Conservation (phyloP, 352 stramenopile genomes). For the Phytophthora boehmeriae region DNA sequence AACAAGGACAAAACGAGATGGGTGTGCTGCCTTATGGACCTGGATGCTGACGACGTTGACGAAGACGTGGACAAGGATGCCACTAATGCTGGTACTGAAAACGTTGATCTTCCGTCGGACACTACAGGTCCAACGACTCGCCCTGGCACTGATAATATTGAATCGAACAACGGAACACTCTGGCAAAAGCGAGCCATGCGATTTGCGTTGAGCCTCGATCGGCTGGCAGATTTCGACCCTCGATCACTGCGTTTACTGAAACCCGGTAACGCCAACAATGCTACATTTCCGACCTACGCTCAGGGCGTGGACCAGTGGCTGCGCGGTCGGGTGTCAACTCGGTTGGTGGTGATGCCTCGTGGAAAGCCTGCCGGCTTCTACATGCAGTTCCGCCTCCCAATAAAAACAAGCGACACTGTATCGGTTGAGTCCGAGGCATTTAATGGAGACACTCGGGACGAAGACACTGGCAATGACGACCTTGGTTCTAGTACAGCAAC, state of each 20-base stretch:
- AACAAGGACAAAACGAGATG: conserved; percentile 6
- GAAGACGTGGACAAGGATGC: conserved; percentile 32
- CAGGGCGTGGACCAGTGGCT: conserved; percentile 39
- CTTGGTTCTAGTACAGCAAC: background rate
- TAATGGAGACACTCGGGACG: conserved; percentile 12
- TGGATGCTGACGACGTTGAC: conserved; percentile 63
- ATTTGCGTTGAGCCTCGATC: conserved; percentile 22
- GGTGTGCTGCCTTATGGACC: conserved; percentile 47
- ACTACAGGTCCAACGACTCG: conserved; percentile 12
- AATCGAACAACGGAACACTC: conserved; percentile 17
- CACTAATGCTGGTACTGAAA: conserved; percentile 23
- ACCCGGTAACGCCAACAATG: conserved; percentile 21
- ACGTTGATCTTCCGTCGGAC: background rate
- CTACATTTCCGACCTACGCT: conserved; percentile 1
- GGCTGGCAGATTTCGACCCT: conserved; percentile 29
- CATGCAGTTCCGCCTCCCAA: conserved; percentile 63
- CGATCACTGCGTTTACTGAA: conserved; percentile 16
- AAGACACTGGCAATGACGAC: conserved; percentile 10
- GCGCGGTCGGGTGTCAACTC: conserved; percentile 40
- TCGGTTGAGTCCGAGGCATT: background rate
- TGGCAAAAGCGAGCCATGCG: conserved; percentile 29
- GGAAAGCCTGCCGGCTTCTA: conserved; percentile 57
- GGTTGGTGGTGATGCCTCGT: conserved; percentile 56
- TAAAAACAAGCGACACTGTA: conserved; percentile 1
- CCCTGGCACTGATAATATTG: conserved; percentile 23